Evolutionary conservation across 2,329 filamentous ascomycete species (phyloP), one percentile per base, ranked within the genome.

Genomic region (Penicillium sp.): DNA sequence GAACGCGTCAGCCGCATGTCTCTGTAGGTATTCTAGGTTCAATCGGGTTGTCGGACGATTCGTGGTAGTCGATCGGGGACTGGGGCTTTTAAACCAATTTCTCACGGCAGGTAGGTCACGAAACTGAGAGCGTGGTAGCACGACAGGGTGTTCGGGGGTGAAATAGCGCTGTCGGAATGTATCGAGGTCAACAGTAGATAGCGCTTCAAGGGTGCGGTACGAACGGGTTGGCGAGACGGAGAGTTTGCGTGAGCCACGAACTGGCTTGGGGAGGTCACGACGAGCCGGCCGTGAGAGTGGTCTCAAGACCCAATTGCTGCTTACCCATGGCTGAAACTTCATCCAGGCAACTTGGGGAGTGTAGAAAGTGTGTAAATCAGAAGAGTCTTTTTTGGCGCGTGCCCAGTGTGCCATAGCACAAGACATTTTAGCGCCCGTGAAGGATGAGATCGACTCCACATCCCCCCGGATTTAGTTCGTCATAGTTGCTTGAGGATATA

Each of bases 81-180:
- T 59, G 68, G 48, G 51, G 52, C 49, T 16, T 10, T 62, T 55
- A 40, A 91, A 91, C 89, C 89, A 91, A 64, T 83, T 85, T 4
- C 69, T 69, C 22, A 81, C 75, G 1, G 87, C 87, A 0, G 86
- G 85, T 0, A 89, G 70, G 10, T 76, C 53, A 28, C 65, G 64
- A 52, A 83, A 83, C 2, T 72, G 69, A 6, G 72, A 70, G 35
- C 75, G 72, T n/a, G 80, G 80, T 6, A 87, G 76, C 19, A 88
- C 73, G 10, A 81, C 73, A 1, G 89, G 88, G 19, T 72, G 75
- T 51, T 84, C 80, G 1, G 83, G n/a, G 1, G 70, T 63, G 68
- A 89, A 87, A 38, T 82, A 86, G 38, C 75, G 65, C n/a, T 79
- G 65, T 28, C 80, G 82, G 69, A 91, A 90, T 14, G 69, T 62